Evolutionary conservation across 352 stramenopile species (phyloP), one percentile per base, ranked within the genome.

Genomic region (Phytopythium helicoides): DNA sequence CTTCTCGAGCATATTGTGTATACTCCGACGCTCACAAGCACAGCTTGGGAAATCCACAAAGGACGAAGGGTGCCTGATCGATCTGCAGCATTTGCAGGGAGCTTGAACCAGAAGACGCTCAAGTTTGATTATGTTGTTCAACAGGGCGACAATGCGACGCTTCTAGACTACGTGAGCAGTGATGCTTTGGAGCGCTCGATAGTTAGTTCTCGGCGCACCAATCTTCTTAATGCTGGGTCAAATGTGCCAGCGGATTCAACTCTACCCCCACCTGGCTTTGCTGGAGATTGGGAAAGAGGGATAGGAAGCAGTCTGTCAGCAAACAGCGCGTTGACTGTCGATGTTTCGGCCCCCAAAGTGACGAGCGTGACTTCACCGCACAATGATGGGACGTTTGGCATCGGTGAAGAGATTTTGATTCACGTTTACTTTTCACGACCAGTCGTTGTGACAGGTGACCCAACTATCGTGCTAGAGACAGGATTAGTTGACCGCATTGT

Each of bases 351-450:
- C 45, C 82, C 85, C 0, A 57, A 37, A 1, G 64, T 95, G 4
- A 77, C 57, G 0, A 59, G 40, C 3, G 71, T 94, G 19, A 89
- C 62, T 14, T 90, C 83, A 7, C 65, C 71, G 1, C 71, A 88
- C 31, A 57, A 22, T 6, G 74, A 91, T 35, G 80, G 80, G 2
- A 86, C 75, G 14, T 93, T 89, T 49, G 80, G 76, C 1, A 84
- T 89, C 22, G 86, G 86, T 25, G 63, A 91, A 55, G 61, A 71
- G 23, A 86, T 94, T 49, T 26, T 80, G 36, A 72, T 95, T 16
- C 68, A 79, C n/a, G 74, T 95, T 1, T n/a, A 50, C n/a, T 94
- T 93, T 36, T 87, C 80, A 0, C 52, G 76, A 10, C 66, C 86
- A 1, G 70, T 95, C 35, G 64, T 84, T 1, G 74, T 86, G 4